Evolutionary conservation across 371 early-diverging fungal genomes (phyloP).

Genomic region (Mucor indicus): DNA sequence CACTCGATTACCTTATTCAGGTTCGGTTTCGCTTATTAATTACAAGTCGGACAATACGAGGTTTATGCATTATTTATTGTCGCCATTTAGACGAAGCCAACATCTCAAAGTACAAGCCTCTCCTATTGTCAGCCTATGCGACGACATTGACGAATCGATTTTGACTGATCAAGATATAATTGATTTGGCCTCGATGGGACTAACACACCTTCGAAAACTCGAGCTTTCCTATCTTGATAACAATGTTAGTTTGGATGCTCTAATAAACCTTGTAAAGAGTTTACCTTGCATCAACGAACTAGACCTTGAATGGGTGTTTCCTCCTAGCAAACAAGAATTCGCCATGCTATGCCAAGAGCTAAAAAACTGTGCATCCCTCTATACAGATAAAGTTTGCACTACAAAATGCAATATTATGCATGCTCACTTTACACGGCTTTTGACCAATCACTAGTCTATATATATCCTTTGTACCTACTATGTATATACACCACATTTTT

Average conservation of each 20-base stretch:
- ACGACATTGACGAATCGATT: constrained; percentile 26
- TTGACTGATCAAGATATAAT: constrained; percentile 18
- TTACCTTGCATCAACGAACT: constrained; percentile 12
- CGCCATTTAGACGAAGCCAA: constrained; percentile 13
- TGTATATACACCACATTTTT: neutral
- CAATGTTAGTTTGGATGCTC: constrained; percentile 2
- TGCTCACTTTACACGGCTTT: neutral
- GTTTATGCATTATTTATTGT: constrained; percentile 9
- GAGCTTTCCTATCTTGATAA: constrained; percentile 21
- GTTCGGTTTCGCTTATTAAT: constrained; percentile 14
- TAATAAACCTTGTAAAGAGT: constrained; percentile 4
- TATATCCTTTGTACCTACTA: too few species aligned
- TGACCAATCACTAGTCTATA: too few species aligned
- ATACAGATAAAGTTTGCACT: neutral
- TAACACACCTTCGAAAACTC: constrained; percentile 4
- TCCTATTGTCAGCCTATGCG: constrained; percentile 23
- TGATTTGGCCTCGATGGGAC: constrained; percentile 5
- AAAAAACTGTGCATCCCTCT: neutral
- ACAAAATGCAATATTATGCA: constrained; percentile 4
- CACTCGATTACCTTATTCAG: constrained; percentile 4
- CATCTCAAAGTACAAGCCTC: constrained; percentile 13
- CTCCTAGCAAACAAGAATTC: constrained; percentile 14
- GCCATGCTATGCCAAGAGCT: neutral
- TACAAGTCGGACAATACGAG: constrained; percentile 18
- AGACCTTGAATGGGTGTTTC: constrained; percentile 21